A percentile compares a stretch with the other conserved stretches of the same genome.
These are phyloP conservation scores for Musa schizocarpa DNA, from an alignment of 176 grass and related monocot species.

Conservation along the genomic window DNA sequence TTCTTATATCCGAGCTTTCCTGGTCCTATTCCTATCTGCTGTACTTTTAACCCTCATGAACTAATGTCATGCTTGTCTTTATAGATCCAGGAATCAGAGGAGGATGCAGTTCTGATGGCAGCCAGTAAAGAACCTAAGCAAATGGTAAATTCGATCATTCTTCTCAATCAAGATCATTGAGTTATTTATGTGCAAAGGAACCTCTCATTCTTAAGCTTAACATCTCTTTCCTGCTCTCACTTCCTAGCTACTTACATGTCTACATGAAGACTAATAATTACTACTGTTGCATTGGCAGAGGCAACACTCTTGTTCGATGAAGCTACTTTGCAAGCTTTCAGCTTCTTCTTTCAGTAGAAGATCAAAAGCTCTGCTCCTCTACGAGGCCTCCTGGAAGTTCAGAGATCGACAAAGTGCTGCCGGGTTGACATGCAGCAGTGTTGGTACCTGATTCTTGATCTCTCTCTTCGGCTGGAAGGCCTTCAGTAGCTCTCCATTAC, in stretches of 20 bases:
- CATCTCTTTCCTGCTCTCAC: neutral
- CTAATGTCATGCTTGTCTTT: neutral
- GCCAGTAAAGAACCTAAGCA: neutral
- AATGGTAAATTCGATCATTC: slow-evolving; percentile 1
- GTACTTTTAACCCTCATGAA: neutral
- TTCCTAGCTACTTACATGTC: no score
- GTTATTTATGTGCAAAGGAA: slow-evolving; percentile 14
- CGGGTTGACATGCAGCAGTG: slow-evolving; percentile 15
- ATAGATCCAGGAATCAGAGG: neutral
- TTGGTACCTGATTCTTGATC: neutral
- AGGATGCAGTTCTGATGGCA: neutral
- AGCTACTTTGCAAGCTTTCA: neutral
- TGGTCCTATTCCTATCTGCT: neutral
- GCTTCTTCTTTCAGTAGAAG: no score
- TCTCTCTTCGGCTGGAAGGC: slow-evolving; percentile 10
- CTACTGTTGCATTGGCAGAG: neutral
- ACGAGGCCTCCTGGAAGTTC: slow-evolving; percentile 17
- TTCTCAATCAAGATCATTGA: neutral
- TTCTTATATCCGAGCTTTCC: neutral
- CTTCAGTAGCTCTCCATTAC: neutral
- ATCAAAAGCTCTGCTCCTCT: neutral
- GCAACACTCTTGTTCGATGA: no score
- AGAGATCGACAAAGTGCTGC: slow-evolving; percentile 18
- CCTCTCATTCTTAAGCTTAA: neutral
- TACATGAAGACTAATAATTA: neutral